Evolutionary conservation across 306 rosid species (phyloP), one percentile per base, ranked within the genome.

Genomic region (Lupinus albus): DNA sequence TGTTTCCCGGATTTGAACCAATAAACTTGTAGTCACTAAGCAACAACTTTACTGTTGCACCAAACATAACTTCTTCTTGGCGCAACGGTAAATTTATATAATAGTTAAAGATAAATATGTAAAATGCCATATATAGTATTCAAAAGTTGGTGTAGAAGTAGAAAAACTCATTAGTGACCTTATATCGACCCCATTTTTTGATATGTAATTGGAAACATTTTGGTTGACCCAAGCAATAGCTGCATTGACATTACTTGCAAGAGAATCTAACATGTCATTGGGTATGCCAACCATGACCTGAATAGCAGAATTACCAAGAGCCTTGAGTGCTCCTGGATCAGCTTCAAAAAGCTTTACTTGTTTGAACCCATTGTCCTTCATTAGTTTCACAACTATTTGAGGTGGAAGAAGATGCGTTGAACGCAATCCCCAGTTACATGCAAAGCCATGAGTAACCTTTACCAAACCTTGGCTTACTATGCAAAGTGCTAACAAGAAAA

Each of bases 261-360:
- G 81, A 0, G 91, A 46, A 0, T 82, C 91, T 30, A 93, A 75
- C 72, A 88, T 81, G 25, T 93, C 94, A 66, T 93, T 93, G 2
- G 99, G 97, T 20, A 93, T 84, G 2, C 97, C 99, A 54, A 93
- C 76, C 99, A 90, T 90, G 12, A 93, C 97, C 52, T 90, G 72
- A 25, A 90, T 81, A 2, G 92, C 94, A 44, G 96, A 82, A 16
- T 67, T 72, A 1, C 96, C 99, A 8, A 93, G 94, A 75, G 96
- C 97, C 70, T 74, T 72, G 0, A 93, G 79, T 4, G 96, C 97
- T 0, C 57, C 81, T 0, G 95, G 81, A 33, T 88, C 99, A 1
- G 99, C 96, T 80, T 93, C 99, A 67, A 93, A 93, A 11, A 93
- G 82, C 84, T 93, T 93, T 64, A 85, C 99, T 71, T 93, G 84